Evolutionary conservation across 2,329 filamentous ascomycete genomes (phyloP).

Genomic region (Trichoderma gracile): DNA sequence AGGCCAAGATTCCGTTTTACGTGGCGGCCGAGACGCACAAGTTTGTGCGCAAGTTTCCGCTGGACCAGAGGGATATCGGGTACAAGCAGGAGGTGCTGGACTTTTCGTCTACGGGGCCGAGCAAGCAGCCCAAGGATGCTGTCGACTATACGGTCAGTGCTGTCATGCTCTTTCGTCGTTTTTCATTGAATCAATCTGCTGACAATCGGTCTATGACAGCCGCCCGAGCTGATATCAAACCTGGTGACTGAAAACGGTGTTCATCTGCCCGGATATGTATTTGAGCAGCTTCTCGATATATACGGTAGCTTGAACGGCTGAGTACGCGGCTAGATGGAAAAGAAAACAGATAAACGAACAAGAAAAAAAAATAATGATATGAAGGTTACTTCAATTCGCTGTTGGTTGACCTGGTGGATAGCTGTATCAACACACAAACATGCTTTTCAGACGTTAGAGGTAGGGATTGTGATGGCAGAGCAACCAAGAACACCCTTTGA

Average conservation of each 20-base stretch:
- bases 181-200: conserved; percentile 25
- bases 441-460: too few relatives aligned
- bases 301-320: conserved; percentile 47
- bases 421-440: too few relatives aligned
- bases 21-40: conserved; percentile 96
- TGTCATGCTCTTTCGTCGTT: background rate
- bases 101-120: conserved; percentile 59
- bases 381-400: too few relatives aligned
- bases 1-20: conserved; percentile 74
- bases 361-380: background rate
- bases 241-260: conserved; percentile 77
- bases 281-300: conserved; percentile 69
- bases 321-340: conserved; percentile 12
- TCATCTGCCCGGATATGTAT: conserved; percentile 68
- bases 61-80: conserved; percentile 78
- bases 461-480: too few relatives aligned
- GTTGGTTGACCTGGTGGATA: too few relatives aligned
- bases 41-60: conserved; percentile 83
- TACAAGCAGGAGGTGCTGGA: conserved; percentile 76
- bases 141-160: conserved; percentile 69
- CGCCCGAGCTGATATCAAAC: conserved; percentile 67
- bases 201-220: conserved; percentile 43
- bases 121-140: conserved; percentile 52
- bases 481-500: too few relatives aligned
- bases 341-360: background rate